Percentiles rank a stretch among this genome's conserved stretches.
These are phyloP conservation scores for Maudiozyma turicensis DNA, from an alignment of 805 yeast genomes.

Conservation along the genomic window DNA sequence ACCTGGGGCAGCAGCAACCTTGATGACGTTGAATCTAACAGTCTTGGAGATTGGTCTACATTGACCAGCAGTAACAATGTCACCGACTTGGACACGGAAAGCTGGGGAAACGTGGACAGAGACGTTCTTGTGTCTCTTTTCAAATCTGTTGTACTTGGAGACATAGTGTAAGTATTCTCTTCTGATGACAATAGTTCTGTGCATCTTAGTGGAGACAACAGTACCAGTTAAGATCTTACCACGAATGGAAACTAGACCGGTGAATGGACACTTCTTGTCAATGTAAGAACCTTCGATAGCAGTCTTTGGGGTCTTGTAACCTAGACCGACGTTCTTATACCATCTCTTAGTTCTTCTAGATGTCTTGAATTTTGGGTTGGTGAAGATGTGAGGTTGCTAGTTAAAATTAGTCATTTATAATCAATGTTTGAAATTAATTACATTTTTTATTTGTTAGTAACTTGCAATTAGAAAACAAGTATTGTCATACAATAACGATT, in stretches of 20 bases:
- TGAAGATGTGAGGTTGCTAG: slow-evolving; percentile 99
- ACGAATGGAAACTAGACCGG: slow-evolving; percentile 94
- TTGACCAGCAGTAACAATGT: slow-evolving; percentile 98
- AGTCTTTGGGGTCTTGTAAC: slow-evolving; percentile 99
- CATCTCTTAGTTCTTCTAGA: slow-evolving; percentile 99
- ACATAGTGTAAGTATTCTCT: slow-evolving; percentile 99
- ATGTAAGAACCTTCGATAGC: slow-evolving; percentile 98
- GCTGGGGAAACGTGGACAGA: slow-evolving; percentile 99
- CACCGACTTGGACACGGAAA: slow-evolving; percentile 99
- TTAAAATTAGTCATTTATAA: neutral
- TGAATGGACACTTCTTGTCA: slow-evolving; percentile 99
- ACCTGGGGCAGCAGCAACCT: slow-evolving; percentile 83
- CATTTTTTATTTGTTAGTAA: neutral
- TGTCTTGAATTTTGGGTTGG: slow-evolving; percentile 99
- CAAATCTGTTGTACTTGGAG: slow-evolving; percentile 99
- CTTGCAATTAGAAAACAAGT: neutral
- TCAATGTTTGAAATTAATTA: neutral
- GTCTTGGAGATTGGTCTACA: slow-evolving; percentile 99
- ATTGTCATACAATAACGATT: too few relatives aligned
- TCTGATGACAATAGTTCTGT: slow-evolving; percentile 99
- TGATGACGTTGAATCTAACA: slow-evolving; percentile 98
- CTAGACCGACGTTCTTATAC: slow-evolving; percentile 99
- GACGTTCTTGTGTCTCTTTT: slow-evolving; percentile 99
- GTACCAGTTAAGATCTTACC: slow-evolving; percentile 99
- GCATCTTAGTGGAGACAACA: slow-evolving; percentile 99